phyloP scores from a whole-genome alignment of 257 asterid species.

The Leonotis leonurus region DNA sequence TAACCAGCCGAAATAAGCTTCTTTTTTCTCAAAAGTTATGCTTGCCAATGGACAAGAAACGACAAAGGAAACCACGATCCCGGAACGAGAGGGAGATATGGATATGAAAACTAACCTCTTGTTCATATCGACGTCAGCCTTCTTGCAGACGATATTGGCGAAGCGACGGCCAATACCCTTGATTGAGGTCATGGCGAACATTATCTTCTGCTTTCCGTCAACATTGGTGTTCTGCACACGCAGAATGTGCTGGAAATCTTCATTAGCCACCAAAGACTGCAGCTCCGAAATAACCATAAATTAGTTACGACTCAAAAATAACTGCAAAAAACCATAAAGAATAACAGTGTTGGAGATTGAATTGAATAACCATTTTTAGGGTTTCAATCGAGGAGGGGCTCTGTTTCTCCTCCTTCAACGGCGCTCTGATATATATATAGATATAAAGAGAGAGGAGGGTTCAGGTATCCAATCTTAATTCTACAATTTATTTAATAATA shows the following conservation, averaged over 20 bases:
- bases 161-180: conserved; percentile 98
- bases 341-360: background rate
- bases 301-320: background rate
- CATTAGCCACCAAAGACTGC: conserved; percentile 78
- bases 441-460: no score
- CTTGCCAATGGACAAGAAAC: background rate
- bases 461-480: no score
- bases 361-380: conserved; percentile 7
- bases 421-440: no score
- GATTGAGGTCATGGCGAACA: conserved; percentile 92
- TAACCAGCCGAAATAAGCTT: no score
- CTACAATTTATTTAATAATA: no score
- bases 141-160: conserved; percentile 83
- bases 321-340: background rate
- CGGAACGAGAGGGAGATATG: background rate
- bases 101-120: conserved; percentile 41
- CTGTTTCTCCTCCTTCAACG: no score
- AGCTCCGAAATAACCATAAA: background rate
- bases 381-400: no score
- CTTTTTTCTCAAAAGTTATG: background rate
- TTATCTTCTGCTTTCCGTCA: conserved; percentile 91
- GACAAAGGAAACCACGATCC: background rate
- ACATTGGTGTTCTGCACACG: conserved; percentile 94
- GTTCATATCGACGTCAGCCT: conserved; percentile 93
- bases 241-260: conserved; percentile 92